Evolutionary conservation across 2,329 filamentous ascomycete genomes (phyloP), one percentile per base, ranked within the genome.

Genomic region (Gyromitra esculenta): DNA sequence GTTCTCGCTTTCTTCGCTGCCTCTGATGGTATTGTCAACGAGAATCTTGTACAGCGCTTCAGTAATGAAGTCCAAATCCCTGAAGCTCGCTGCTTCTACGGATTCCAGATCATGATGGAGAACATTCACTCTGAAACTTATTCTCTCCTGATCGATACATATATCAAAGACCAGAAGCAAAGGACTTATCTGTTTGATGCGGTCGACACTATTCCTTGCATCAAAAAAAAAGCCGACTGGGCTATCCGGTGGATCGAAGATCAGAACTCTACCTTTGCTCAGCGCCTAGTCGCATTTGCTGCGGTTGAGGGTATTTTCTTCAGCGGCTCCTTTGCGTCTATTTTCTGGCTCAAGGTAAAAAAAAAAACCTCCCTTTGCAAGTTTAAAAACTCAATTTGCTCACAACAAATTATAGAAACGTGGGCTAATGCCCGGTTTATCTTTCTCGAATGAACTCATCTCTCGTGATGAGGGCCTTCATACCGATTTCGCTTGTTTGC

Each of bases 51-150:
- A 77, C 94, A 98, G 89, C 93, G 96, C 79, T 99, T 99, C 90
- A 97, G 93, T 82, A 91, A 89, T 80, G 96, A 99, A 86, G 95
- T 99, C 39, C 96, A 99, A 86, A 91, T 98, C 75, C 95, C 96
- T 9, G 96, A 99, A 86, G 96, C 96, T 79, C 94, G 96, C 82
- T 99, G 96, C 90, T 99, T 99, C 89, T 99, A 99, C 85, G 96
- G 96, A 80, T 99, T 99, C 89, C 96, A 99, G 87, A 98, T 98
- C 87, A 99, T 99, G 96, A 98, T 99, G 93, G 96, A 99, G 89
- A 99, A 99, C 87, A 97, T 99, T 82, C 96, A 99, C 89, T 97
- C 96, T 15, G 96, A 99, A 87, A 99, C 96, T 70, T 99, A 99
- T 89, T 98, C 95, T 21, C 91, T 99, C 45, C 91, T 99, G 83